A percentile compares a stretch with the other conserved stretches of the same genome.
Conservation (phyloP, 352 stramenopile genomes). For the Phytophthora ohioensis region DNA sequence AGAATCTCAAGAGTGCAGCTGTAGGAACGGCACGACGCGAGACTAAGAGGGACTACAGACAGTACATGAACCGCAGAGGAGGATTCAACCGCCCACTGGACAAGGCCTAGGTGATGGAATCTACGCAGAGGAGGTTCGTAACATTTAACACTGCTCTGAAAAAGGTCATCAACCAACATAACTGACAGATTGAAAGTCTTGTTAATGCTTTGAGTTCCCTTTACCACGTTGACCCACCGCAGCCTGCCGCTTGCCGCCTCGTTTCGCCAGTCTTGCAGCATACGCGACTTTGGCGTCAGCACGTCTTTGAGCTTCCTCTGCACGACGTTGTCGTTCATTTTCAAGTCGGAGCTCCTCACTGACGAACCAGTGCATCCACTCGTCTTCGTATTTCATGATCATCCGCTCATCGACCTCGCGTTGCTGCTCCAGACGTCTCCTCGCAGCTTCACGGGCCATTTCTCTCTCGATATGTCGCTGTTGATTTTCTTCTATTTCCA, state of each 20-base stretch:
- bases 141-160: no score
- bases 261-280: slow-evolving; percentile 59
- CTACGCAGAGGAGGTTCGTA: no score
- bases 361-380: slow-evolving; percentile 67
- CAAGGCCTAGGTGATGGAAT: slow-evolving; percentile 40
- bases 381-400: slow-evolving; percentile 79
- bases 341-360: slow-evolving; percentile 59
- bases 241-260: slow-evolving; percentile 62
- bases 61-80: slow-evolving; percentile 98
- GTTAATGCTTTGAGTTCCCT: slow-evolving; percentile 16
- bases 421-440: slow-evolving; percentile 45
- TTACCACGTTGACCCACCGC: slow-evolving; percentile 24
- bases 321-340: slow-evolving; percentile 40
- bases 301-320: slow-evolving; percentile 50
- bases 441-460: slow-evolving; percentile 47
- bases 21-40: slow-evolving; percentile 88
- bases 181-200: no score
- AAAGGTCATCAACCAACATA: no score
- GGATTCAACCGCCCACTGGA: slow-evolving; percentile 96
- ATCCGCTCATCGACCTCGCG: slow-evolving; percentile 63
- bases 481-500: slow-evolving; percentile 69
- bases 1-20: slow-evolving; percentile 90
- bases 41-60: slow-evolving; percentile 94
- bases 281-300: slow-evolving; percentile 64
- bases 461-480: slow-evolving; percentile 65